Evolutionary conservation across 805 yeast genomes (phyloP).

Genomic region (Nakazawaea populi): DNA sequence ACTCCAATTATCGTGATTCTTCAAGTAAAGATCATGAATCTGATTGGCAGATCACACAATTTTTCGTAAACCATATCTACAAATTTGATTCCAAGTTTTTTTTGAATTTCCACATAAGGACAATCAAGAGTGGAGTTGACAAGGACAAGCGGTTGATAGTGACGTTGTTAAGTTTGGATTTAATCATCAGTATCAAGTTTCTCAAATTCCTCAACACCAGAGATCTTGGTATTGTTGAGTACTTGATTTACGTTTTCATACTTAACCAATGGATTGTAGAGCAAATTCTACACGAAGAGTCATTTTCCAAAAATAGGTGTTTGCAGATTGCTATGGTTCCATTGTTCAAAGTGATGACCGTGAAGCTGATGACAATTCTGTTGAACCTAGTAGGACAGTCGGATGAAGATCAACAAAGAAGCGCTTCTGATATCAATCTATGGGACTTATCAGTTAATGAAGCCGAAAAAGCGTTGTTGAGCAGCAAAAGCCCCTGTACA

Average conservation of each 20-base stretch:
- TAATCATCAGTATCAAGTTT: constrained; percentile 1
- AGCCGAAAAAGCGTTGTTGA: background rate
- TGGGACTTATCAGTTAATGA: constrained; percentile 1
- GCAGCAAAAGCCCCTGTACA: background rate
- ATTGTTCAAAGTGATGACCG: background rate
- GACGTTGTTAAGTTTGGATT: background rate
- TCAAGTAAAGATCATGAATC: background rate
- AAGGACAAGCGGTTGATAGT: constrained; percentile 4
- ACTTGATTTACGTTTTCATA: background rate
- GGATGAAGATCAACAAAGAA: background rate
- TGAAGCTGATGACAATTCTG: background rate
- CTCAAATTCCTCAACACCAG: background rate
- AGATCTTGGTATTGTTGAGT: background rate
- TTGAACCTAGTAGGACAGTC: background rate
- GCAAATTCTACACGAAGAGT: background rate
- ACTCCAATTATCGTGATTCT: background rate
- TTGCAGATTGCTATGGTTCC: constrained; percentile 3
- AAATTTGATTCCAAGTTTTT: constrained; percentile 4
- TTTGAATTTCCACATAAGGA: constrained; percentile 5
- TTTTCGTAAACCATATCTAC: background rate
- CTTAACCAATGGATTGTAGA: constrained; percentile 1
- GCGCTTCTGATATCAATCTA: background rate
- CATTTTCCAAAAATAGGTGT: constrained; percentile 6
- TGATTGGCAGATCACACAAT: background rate
- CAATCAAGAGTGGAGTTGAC: background rate